A percentile compares a stretch with the other conserved stretches of the same genome.
Evolutionary conservation across 2,329 filamentous ascomycete species (phyloP).

Genomic region (Ambrosiella beaveri): DNA sequence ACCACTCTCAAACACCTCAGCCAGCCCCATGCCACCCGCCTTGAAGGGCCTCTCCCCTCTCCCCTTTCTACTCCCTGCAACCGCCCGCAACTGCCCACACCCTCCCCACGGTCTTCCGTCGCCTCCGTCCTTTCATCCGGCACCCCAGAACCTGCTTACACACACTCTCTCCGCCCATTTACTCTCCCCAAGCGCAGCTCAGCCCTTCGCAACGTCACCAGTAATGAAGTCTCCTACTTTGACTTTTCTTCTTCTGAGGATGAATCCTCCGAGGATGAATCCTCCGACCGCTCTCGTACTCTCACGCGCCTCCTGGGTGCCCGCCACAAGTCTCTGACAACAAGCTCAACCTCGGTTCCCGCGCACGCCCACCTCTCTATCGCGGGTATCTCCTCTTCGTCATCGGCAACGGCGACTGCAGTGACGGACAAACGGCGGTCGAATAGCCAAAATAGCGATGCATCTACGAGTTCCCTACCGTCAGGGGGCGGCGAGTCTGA

Average conservation of each 20-base stretch:
- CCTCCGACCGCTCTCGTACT: not conserved
- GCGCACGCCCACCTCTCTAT: not conserved
- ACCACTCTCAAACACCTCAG: slow-evolving; percentile 7
- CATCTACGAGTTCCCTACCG: not conserved
- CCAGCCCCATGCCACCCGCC: slow-evolving; percentile 6
- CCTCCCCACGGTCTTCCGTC: not conserved
- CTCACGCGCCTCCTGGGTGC: slow-evolving; percentile 7
- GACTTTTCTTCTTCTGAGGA: slow-evolving; percentile 7
- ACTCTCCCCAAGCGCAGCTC: not conserved
- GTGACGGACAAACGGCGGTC: slow-evolving; percentile 1
- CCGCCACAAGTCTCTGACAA: slow-evolving; percentile 1
- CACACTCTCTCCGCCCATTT: not conserved
- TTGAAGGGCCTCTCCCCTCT: not conserved
- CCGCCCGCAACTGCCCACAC: not conserved
- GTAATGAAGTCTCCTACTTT: slow-evolving; percentile 8
- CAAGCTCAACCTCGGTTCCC: not conserved
- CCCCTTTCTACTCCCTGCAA: not conserved
- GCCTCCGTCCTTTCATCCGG: not conserved
- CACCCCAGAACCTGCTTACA: not conserved
- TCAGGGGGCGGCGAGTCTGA: not conserved
- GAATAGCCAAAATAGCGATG: not conserved
- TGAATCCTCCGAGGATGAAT: not conserved
- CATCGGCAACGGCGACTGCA: not conserved
- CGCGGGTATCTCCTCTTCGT: not conserved
- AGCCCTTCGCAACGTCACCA: not conserved